Base-by-base conservation (phyloP, 345 rosid species). In the Citrus unshiu region DNA sequence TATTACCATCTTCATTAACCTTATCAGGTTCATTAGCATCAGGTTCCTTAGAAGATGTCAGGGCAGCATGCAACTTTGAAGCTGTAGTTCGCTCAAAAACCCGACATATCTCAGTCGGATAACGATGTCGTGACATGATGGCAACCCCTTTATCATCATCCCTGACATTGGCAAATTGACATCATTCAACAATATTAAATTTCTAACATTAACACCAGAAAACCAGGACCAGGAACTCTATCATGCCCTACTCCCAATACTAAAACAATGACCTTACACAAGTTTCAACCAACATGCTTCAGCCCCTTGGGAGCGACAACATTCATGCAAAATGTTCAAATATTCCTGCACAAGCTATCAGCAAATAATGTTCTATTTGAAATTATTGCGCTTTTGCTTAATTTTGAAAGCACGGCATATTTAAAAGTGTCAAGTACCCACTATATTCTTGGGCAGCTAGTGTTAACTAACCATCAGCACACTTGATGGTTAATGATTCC, bases 141-240 rank as follows among this genome's bases (percentile, higher is more conserved):
- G 99, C 97, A 75, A 94, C 74, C 63, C 99, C 99, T 86, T 96
- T 94, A 84, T 94, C 95, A 77, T 96, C 99, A 89, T 96, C 99
- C 85, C 99, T 96, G 88, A 46, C 79, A 79, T 46, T 16, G 29
- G 24, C 24, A 32, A 81, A 39, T 57, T 19, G 19, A 37, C 51
- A 54, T 72, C 18, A 76, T 35, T 70, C 49, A 19, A 68, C 49
- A 16, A 39, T 19, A 30, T 25, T 9, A 49, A 22, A 49, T 12
- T 57, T 54, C 56, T 7, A 2, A 16, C 24, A 18, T 24, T 16
- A 24, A 25, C 35, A 56, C 37, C 37, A 57, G 25, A 37, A 54
- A 37, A 66, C 18, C 43, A 9, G 40, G 62, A 66, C 18, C 46
- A 6, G 32, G 62, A 39, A 29, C 25, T 9, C 7, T 35, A 72